A percentile compares a stretch with the other conserved stretches of the same genome.
Conservation (phyloP, 208 protist genomes). For the Acanthamoeba culbertsoni region DNA sequence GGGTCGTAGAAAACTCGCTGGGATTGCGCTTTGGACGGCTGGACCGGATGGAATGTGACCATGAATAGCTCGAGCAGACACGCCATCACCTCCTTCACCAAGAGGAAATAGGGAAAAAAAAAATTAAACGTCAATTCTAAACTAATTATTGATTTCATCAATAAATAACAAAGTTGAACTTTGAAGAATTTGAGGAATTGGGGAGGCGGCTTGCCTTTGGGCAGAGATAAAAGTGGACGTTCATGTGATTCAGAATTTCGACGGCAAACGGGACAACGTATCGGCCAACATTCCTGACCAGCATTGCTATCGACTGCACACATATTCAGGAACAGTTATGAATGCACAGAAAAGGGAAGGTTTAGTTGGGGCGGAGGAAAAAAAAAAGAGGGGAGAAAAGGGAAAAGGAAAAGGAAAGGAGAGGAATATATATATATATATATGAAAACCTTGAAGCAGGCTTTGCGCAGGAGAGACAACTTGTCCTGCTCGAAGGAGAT, state of each 20-base stretch:
- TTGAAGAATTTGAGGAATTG: not conserved
- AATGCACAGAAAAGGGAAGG: not conserved
- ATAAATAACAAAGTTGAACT: too few species aligned
- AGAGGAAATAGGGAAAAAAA: too few species aligned
- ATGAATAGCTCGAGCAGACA: constrained; percentile 57
- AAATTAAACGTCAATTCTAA: too few species aligned
- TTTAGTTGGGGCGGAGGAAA: not conserved
- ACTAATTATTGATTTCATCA: too few species aligned
- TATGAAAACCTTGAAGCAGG: constrained; percentile 22
- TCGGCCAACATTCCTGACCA: not conserved
- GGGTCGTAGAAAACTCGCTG: constrained; percentile 5
- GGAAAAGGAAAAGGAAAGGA: not conserved
- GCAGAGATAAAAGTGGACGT: not conserved
- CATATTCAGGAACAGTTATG: not conserved
- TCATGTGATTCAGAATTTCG: constrained; percentile 45
- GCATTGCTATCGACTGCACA: not conserved
- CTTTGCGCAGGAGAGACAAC: not conserved
- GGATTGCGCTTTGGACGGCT: not conserved
- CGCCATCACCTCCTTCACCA: not conserved
- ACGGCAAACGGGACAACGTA: constrained; percentile 51
- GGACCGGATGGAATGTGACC: constrained; percentile 31
- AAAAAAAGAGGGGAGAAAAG: not conserved
- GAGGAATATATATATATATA: not conserved
- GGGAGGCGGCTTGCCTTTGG: not conserved
- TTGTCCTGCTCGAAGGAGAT: constrained; percentile 50